Evolutionary conservation across 2,329 filamentous ascomycete species (phyloP).

Genomic region (Tolypocladium tundrense): DNA sequence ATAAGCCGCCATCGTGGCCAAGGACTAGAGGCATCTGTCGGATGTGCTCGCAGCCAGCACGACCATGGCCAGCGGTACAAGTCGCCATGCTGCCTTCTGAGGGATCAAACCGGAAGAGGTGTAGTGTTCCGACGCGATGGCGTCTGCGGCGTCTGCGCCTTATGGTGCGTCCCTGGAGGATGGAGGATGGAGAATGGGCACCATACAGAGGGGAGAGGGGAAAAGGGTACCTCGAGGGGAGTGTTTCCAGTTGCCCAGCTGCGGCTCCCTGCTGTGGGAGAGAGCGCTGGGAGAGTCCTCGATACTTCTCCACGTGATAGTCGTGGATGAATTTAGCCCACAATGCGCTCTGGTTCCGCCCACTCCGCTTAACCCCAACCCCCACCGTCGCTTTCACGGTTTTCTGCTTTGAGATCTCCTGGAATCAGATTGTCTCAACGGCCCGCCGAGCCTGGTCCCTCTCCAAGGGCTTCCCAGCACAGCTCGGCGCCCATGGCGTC

Average conservation of each 20-base stretch:
- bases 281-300: background rate
- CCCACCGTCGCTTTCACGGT: background rate
- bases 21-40: background rate
- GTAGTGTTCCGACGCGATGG: background rate
- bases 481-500: background rate
- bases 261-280: background rate
- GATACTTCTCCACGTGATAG: slow-evolving; percentile 1
- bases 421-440: background rate
- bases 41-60: background rate
- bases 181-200: background rate
- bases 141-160: slow-evolving; percentile 6
- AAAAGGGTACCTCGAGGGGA: background rate
- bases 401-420: background rate
- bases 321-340: slow-evolving; percentile 5
- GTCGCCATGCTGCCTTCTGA: background rate
- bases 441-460: background rate
- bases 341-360: background rate
- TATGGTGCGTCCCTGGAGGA: background rate
- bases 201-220: background rate
- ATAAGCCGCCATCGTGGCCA: background rate
- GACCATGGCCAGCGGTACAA: background rate
- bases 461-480: background rate
- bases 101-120: background rate
- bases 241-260: background rate
- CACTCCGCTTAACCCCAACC: background rate